Conservation (phyloP, 2,329 filamentous ascomycete genomes). For the Trichoderma aggressivum region DNA sequence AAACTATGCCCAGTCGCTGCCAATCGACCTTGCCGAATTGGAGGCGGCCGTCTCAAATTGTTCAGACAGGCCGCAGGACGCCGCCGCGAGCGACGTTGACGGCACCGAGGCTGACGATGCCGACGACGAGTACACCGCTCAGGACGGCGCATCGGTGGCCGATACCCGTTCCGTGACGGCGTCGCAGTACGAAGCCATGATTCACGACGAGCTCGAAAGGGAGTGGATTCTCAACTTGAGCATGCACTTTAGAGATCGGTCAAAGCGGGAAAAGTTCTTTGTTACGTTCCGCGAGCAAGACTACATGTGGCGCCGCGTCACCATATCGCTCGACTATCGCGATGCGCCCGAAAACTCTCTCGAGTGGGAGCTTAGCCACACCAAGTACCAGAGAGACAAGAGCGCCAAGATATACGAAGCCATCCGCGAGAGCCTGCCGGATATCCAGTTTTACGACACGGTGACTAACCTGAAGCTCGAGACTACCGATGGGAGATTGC, state of each 20-base stretch:
- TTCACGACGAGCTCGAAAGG: slow-evolving; percentile 78
- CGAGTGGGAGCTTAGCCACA: slow-evolving; percentile 74
- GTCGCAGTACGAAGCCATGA: slow-evolving; percentile 57
- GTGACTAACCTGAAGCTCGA: slow-evolving; percentile 95
- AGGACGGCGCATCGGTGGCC: slow-evolving; percentile 33
- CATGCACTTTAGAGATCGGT: slow-evolving; percentile 95
- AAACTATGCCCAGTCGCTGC: slow-evolving; percentile 22
- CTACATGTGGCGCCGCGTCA: slow-evolving; percentile 79
- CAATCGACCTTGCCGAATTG: slow-evolving; percentile 21
- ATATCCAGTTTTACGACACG: slow-evolving; percentile 93
- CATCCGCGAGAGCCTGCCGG: slow-evolving; percentile 84
- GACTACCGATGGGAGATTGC: slow-evolving; percentile 80
- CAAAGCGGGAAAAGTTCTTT: slow-evolving; percentile 95
- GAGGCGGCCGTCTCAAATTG: not conserved
- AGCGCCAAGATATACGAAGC: slow-evolving; percentile 90
- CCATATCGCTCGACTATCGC: slow-evolving; percentile 90
- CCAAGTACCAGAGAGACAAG: slow-evolving; percentile 86
- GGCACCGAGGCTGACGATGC: not conserved
- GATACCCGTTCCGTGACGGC: slow-evolving; percentile 50
- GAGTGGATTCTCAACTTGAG: slow-evolving; percentile 96
- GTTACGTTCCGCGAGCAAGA: slow-evolving; percentile 85
- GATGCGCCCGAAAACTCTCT: slow-evolving; percentile 75
- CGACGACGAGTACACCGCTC: slow-evolving; percentile 14
- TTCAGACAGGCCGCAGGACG: not conserved
- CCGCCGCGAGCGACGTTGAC: not conserved